Conservation (phyloP, 116 monocot genomes). For the Trichopus zeylanicus region DNA sequence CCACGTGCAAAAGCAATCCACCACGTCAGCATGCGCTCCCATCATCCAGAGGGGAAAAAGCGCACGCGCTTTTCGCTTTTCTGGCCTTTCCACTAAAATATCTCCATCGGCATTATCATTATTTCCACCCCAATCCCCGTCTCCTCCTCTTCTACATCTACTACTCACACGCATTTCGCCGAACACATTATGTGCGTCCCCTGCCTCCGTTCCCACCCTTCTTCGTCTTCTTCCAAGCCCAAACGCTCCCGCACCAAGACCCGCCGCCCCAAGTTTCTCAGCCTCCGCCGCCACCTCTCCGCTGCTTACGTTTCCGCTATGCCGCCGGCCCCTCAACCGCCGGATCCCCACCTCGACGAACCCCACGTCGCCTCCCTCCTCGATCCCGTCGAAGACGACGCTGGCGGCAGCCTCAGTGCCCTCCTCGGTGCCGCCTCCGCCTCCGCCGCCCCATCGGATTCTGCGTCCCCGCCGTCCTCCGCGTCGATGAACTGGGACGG, state of each 20-base stretch:
- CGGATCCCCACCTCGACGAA: not conserved
- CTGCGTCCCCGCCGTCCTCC: not conserved
- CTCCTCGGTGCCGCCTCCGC: constrained; percentile 3
- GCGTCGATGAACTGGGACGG: not conserved
- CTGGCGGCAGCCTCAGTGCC: not conserved
- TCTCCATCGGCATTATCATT: too few species aligned
- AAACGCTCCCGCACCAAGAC: not conserved
- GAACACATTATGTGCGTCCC: too few species aligned
- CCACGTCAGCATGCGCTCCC: too few species aligned
- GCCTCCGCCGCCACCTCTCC: constrained; percentile 1
- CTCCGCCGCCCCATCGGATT: not conserved
- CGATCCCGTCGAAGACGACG: not conserved
- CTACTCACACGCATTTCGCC: too few species aligned
- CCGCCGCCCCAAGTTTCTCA: constrained; percentile 2
- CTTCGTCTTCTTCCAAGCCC: too few species aligned
- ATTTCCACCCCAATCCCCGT: not conserved
- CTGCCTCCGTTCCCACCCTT: not conserved
- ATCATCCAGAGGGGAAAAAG: too few species aligned
- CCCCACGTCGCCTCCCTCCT: constrained; percentile 3
- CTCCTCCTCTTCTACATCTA: too few species aligned
- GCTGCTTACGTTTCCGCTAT: not conserved
- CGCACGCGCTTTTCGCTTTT: too few species aligned
- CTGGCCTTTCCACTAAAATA: too few species aligned
- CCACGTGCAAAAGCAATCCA: too few species aligned
- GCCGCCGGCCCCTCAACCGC: not conserved